phyloP scores from a whole-genome alignment of 1,284 basidiomycete genomes.

The Puccinia polysora region DNA sequence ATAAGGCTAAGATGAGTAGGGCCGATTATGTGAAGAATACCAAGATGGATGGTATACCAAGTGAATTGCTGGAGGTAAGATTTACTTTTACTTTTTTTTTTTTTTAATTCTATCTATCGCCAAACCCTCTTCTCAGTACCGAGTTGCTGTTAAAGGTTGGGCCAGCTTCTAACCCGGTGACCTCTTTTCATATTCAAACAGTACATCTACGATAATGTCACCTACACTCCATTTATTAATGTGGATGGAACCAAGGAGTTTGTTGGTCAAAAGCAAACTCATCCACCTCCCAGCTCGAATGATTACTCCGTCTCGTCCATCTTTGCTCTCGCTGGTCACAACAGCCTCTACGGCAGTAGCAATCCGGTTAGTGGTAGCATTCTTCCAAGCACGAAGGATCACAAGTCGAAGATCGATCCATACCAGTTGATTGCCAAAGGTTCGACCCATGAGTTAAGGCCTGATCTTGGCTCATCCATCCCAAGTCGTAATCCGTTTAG shows the following conservation, averaged over 20 bases:
- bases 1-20: slow-evolving; percentile 92
- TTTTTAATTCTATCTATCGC: not conserved
- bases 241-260: slow-evolving; percentile 64
- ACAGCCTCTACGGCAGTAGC: not conserved
- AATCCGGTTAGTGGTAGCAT: not conserved
- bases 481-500: slow-evolving; percentile 41
- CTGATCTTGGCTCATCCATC: slow-evolving; percentile 22
- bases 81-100: not conserved
- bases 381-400: slow-evolving; percentile 1
- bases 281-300: not conserved
- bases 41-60: slow-evolving; percentile 37
- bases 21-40: slow-evolving; percentile 88
- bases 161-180: not conserved
- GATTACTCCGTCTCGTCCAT: not conserved
- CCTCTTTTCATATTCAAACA: slow-evolving; percentile 54
- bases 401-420: slow-evolving; percentile 16
- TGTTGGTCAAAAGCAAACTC: slow-evolving; percentile 7
- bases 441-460: slow-evolving; percentile 24
- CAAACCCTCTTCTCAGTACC: not conserved
- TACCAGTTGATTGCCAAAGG: slow-evolving; percentile 32
- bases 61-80: slow-evolving; percentile 35
- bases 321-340: not conserved
- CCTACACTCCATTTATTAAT: slow-evolving; percentile 90
- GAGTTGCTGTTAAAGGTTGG: not conserved
- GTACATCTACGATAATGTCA: slow-evolving; percentile 95